phyloP scores from a whole-genome alignment of 2,329 filamentous ascomycete genomes.

The Elsinoe fawcettii region DNA sequence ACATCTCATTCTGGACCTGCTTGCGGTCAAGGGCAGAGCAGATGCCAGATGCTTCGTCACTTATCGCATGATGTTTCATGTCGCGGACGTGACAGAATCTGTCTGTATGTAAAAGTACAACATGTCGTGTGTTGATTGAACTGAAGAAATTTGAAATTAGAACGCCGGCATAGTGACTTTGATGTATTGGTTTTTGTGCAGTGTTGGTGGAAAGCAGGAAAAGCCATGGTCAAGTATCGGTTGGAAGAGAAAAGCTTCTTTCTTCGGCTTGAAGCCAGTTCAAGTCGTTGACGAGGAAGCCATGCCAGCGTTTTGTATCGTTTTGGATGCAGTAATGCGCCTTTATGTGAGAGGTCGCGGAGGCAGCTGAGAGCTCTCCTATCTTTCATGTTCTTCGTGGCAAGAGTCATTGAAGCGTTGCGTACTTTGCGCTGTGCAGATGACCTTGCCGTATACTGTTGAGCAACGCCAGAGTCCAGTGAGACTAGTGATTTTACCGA shows the following conservation, averaged over 20 bases:
- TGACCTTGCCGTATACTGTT: not conserved
- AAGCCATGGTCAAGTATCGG: not conserved
- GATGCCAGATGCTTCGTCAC: constrained; percentile 2
- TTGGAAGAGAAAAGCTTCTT: constrained; percentile 1
- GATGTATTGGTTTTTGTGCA: not conserved
- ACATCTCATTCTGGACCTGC: constrained; percentile 7
- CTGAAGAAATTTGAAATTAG: not conserved
- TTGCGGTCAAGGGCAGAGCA: not conserved
- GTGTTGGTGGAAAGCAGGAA: not conserved
- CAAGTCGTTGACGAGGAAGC: not conserved
- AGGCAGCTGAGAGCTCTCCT: constrained; percentile 7
- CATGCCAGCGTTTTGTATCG: not conserved
- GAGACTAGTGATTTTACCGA: not conserved
- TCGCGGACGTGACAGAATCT: not conserved
- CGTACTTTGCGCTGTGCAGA: not conserved
- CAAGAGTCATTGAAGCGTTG: not conserved
- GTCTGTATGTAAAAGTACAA: constrained; percentile 14
- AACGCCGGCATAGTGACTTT: not conserved
- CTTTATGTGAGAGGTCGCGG: not conserved
- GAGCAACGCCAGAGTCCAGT: not conserved
- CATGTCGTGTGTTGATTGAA: not conserved
- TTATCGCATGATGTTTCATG: not conserved
- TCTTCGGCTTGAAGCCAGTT: not conserved
- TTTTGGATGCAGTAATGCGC: not conserved
- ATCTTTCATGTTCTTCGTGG: not conserved